Percentiles rank a stretch among this genome's conserved stretches.
These are phyloP conservation scores for Dentipellis fragilis DNA, from an alignment of 768 basidiomycete genomes.

Conservation along the genomic window DNA sequence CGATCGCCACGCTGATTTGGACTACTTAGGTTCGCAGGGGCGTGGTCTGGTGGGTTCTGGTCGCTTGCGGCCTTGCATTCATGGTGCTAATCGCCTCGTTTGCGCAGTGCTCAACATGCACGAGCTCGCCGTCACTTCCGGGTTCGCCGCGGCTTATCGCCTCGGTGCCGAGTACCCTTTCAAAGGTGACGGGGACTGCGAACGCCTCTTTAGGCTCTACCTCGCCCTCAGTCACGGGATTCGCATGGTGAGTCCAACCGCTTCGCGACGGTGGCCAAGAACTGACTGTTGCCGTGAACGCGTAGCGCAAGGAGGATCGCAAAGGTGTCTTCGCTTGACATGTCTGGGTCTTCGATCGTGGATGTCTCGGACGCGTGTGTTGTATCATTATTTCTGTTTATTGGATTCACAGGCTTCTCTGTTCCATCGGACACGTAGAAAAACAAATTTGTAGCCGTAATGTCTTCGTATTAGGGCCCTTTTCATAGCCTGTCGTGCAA, in stretches of 20 bases:
- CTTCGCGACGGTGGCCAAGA: neutral
- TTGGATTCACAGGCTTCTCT: too few relatives aligned
- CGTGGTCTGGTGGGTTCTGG: conserved; percentile 21
- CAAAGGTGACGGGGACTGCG: conserved; percentile 21
- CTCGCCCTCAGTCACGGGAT: conserved; percentile 19
- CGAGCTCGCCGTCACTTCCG: conserved; percentile 28
- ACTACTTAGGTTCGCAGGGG: conserved; percentile 18
- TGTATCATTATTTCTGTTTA: too few relatives aligned
- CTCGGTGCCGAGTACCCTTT: conserved; percentile 23
- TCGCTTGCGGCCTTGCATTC: neutral
- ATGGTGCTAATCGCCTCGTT: neutral
- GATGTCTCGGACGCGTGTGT: too few relatives aligned
- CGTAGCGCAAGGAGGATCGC: conserved; percentile 20
- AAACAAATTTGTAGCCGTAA: too few relatives aligned
- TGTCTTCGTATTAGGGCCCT: too few relatives aligned
- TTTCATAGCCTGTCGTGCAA: too few relatives aligned
- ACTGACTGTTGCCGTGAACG: neutral
- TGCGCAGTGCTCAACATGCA: conserved; percentile 24
- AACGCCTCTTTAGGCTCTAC: conserved; percentile 21
- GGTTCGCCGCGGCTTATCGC: conserved; percentile 31
- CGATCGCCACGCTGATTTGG: neutral
- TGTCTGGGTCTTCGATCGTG: too few relatives aligned
- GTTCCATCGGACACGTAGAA: too few relatives aligned
- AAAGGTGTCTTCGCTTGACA: conserved; percentile 13
- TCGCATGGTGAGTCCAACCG: conserved; percentile 15